Evolutionary conservation across 2,329 filamentous ascomycete genomes (phyloP).

Genomic region (Gyromitra esculenta): DNA sequence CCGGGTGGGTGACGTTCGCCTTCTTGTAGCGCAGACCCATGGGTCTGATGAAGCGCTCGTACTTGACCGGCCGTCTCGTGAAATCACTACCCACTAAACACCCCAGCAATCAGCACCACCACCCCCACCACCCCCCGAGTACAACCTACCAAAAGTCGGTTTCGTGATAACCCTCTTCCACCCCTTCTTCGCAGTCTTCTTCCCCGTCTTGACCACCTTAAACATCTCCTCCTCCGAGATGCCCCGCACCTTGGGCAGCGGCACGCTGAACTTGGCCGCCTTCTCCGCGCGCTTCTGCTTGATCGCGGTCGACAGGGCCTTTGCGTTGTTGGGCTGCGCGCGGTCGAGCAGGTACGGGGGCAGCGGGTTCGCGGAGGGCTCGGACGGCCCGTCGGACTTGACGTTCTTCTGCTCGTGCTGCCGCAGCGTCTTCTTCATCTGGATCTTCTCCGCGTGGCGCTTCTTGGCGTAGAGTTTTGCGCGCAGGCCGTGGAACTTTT

Average conservation of each 20-base stretch:
- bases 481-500: constrained; percentile 88
- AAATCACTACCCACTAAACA: constrained; percentile 80
- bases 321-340: constrained; percentile 72
- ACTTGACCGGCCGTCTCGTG: constrained; percentile 85
- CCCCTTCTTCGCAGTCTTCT: constrained; percentile 88
- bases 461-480: constrained; percentile 95
- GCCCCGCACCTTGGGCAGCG: constrained; percentile 90
- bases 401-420: constrained; percentile 96
- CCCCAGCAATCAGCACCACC: background rate
- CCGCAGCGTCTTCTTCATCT: constrained; percentile 94
- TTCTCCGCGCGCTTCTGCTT: constrained; percentile 96
- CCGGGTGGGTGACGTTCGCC: constrained; percentile 73
- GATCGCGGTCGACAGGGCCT: constrained; percentile 63
- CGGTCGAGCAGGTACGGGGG: constrained; percentile 95
- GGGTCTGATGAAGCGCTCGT: constrained; percentile 75
- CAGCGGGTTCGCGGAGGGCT: constrained; percentile 81
- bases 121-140: too few species aligned
- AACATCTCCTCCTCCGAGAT: constrained; percentile 98
- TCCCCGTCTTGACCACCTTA: constrained; percentile 93
- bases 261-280: constrained; percentile 90
- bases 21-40: constrained; percentile 67
- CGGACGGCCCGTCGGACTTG: constrained; percentile 80
- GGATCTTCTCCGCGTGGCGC: constrained; percentile 96
- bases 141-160: constrained; percentile 72
- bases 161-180: constrained; percentile 75